Base-by-base conservation (phyloP, 257 asterid genomes). In the Solanum lignicaule region DNA sequence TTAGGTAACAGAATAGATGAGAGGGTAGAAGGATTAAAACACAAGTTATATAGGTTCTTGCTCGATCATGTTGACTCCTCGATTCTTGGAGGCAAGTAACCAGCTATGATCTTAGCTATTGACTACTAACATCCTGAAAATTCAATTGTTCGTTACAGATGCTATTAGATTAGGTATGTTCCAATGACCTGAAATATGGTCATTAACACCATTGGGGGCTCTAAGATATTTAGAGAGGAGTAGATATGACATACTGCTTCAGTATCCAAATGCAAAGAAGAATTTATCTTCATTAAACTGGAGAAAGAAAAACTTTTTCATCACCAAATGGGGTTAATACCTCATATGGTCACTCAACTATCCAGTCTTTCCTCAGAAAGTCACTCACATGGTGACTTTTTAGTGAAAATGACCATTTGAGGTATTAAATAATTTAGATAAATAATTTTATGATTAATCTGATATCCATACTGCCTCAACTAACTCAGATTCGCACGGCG, bases 51-150 rank as follows among this genome's bases (percentile, higher is more conserved):
- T 27, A 87, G 89, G 8, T 97, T 94, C 90, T 89, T 97, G 83
- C 95, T 95, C 4, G 94, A 95, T 66, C 93, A 93, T 85, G 94
- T 96, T 29, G 95, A 94, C 87, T 92, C 93, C 81, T 90, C 96
- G 12, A 91, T 93, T 88, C 92, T 71, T 86, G 87, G 86, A 87
- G 91, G 92, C 91, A 92, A 92, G 52, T 60, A 33, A 76, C 12
- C 38, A 65, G 83, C 72, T 20, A 52, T 62, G 23, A 58, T 81
- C 29, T 29, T 16, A 29, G 60, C 31, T 27, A 11, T 43, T 79
- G 35, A 39, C n/a, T 15, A 43, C 66, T 79, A 14, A 79, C 84
- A 79, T 4, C 84, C 65, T 43, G 65, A 62, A 79, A 27, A 79
- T 43, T 52, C 20, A 27, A 10, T 43, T 43, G 66, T 79, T 41